phyloP scores from a whole-genome alignment of 2,329 filamentous ascomycete species.

The Hypoxylon sp. region DNA sequence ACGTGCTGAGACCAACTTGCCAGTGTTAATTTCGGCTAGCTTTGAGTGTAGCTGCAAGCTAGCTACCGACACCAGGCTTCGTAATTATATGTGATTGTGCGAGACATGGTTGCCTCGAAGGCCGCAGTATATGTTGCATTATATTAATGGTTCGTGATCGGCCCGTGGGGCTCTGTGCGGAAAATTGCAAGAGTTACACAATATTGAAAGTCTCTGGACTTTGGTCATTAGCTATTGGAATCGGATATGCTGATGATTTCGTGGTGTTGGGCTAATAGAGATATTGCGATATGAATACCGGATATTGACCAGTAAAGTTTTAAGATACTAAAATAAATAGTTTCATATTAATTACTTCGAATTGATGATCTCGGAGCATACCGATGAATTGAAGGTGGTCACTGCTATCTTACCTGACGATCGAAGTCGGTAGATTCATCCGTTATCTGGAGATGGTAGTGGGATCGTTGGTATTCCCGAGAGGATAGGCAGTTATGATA shows the following conservation, averaged over 20 bases:
- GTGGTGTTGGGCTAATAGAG: background rate
- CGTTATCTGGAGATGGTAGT: background rate
- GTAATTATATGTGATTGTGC: background rate
- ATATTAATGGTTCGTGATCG: conserved; percentile 16
- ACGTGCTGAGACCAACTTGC: conserved; percentile 12
- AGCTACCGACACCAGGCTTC: conserved; percentile 21
- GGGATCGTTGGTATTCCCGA: background rate
- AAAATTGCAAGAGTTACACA: background rate
- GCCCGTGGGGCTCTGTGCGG: conserved; percentile 4
- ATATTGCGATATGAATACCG: background rate
- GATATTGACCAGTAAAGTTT: background rate
- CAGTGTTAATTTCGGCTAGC: conserved; percentile 19
- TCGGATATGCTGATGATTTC: conserved; percentile 17
- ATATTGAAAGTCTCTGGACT: conserved; percentile 18
- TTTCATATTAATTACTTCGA: background rate
- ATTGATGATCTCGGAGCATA: background rate
- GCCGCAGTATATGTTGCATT: conserved; percentile 22
- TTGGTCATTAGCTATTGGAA: conserved; percentile 11
- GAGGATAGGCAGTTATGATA: background rate
- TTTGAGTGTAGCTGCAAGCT: conserved; percentile 31
- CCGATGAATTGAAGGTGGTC: background rate
- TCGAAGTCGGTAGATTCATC: background rate
- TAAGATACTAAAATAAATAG: background rate
- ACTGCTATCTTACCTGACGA: background rate
- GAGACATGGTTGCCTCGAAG: conserved; percentile 10